Evolutionary conservation across 192 early-diverging fungal genomes (phyloP).

Genomic region (Coemansia sp.): DNA sequence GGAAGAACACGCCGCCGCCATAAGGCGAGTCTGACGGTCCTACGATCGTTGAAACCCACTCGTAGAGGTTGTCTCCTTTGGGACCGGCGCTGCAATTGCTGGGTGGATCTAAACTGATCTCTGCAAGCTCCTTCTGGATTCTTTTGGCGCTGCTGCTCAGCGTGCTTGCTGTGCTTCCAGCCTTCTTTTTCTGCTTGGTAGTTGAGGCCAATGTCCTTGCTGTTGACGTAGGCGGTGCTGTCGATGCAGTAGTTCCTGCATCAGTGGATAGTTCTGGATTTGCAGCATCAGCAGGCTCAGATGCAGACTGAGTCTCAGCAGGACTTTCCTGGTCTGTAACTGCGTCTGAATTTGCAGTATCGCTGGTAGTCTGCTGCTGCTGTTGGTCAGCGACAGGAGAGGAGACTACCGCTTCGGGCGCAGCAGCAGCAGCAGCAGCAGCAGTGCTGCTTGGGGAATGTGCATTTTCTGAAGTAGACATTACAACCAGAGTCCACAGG

Average conservation of each 20-base stretch:
- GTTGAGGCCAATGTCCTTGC: conserved; percentile 14
- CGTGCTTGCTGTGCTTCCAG: conserved; percentile 30
- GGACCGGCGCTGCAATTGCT: conserved; percentile 94
- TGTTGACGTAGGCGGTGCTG: conserved; percentile 1
- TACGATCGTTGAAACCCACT: conserved; percentile 93
- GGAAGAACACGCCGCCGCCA: conserved; percentile 86
- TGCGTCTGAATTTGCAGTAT: background rate
- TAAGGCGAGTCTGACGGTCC: conserved; percentile 91
- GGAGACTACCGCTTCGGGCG: conserved; percentile 5
- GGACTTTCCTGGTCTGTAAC: background rate
- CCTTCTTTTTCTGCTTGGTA: conserved; percentile 35
- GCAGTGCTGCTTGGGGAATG: conserved; percentile 8
- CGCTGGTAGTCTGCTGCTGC: background rate
- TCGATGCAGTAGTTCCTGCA: conserved; percentile 1
- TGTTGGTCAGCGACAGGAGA: background rate
- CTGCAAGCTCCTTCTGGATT: conserved; percentile 96
- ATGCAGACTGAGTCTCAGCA: background rate
- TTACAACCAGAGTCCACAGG: conserved; percentile 6
- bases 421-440: too few species aligned
- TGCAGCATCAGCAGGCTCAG: background rate
- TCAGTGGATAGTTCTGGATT: background rate
- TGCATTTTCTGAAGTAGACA: conserved; percentile 19
- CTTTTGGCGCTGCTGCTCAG: conserved; percentile 68
- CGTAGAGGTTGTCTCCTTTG: conserved; percentile 93
- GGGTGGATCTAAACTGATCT: conserved; percentile 93